Percentiles rank a stretch among this genome's conserved stretches.
Evolutionary conservation across 2,329 filamentous ascomycete genomes (phyloP).

Genomic region (Stagonosporopsis rhizophila): DNA sequence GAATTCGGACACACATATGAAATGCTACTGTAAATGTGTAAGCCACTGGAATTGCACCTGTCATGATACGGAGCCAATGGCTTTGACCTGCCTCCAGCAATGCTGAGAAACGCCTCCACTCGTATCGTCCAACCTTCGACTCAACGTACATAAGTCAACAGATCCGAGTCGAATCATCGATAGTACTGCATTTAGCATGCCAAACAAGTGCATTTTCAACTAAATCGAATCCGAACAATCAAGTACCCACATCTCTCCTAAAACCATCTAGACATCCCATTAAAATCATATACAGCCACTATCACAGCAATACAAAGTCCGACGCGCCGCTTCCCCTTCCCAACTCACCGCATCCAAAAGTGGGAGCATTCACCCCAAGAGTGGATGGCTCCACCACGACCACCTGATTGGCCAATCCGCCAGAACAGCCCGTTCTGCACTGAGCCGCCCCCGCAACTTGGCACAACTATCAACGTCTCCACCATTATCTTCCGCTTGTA

Average conservation of each 20-base stretch:
- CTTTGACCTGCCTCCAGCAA: no score
- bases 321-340: neutral
- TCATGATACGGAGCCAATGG: neutral
- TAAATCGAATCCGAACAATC: neutral
- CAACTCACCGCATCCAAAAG: neutral
- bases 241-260: neutral
- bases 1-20: neutral
- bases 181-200: neutral
- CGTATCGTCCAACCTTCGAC: neutral
- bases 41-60: neutral
- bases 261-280: neutral
- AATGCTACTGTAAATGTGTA: neutral
- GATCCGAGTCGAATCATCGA: neutral
- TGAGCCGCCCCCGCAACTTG: conserved; percentile 8
- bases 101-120: neutral
- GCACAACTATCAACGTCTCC: conserved; percentile 1
- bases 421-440: conserved; percentile 1
- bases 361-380: conserved; percentile 9
- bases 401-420: neutral
- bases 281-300: neutral
- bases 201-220: neutral
- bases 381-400: neutral
- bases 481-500: conserved; percentile 12
- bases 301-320: neutral
- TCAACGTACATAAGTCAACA: neutral